Percentiles rank a stretch among this genome's conserved stretches.
phyloP scores from a whole-genome alignment of 352 stramenopile species.

The Blastocystis sp. region DNA sequence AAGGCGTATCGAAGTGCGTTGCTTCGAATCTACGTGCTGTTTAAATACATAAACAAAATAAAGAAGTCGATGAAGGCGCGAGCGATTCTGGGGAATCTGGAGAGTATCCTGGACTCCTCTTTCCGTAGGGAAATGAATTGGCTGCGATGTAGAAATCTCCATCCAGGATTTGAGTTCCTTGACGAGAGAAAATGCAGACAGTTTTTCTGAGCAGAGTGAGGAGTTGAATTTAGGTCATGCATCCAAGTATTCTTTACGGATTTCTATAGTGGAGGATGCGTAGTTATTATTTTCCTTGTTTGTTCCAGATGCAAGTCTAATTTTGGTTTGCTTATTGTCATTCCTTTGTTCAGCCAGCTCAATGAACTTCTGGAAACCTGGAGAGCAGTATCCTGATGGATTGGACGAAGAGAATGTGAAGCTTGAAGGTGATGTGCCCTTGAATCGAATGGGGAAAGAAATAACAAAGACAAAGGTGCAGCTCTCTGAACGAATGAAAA shows the following conservation, averaged over 20 bases:
- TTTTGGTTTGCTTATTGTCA: neutral
- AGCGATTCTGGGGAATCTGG: neutral
- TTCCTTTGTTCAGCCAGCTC: neutral
- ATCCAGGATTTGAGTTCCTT: neutral
- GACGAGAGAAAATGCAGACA: neutral
- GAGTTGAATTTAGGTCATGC: neutral
- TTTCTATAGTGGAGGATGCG: neutral
- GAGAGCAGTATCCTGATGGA: conserved; percentile 18
- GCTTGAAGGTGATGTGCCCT: neutral
- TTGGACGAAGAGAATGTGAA: neutral
- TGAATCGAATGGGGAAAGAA: neutral
- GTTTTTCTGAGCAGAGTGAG: neutral
- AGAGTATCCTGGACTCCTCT: neutral
- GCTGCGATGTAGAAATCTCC: neutral
- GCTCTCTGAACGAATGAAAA: conserved; percentile 3
- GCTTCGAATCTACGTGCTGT: neutral
- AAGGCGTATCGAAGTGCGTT: neutral
- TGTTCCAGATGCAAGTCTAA: neutral
- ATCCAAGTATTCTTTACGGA: neutral
- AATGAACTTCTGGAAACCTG: conserved; percentile 59
- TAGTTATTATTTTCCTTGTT: neutral
- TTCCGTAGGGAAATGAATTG: neutral
- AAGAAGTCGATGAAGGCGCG: neutral
- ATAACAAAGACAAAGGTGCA: neutral
- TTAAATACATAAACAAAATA: neutral